Percentiles rank a stretch among this genome's conserved stretches.
These are phyloP conservation scores for Datisca glomerata DNA, from an alignment of 306 rosid genomes.

Conservation along the genomic window DNA sequence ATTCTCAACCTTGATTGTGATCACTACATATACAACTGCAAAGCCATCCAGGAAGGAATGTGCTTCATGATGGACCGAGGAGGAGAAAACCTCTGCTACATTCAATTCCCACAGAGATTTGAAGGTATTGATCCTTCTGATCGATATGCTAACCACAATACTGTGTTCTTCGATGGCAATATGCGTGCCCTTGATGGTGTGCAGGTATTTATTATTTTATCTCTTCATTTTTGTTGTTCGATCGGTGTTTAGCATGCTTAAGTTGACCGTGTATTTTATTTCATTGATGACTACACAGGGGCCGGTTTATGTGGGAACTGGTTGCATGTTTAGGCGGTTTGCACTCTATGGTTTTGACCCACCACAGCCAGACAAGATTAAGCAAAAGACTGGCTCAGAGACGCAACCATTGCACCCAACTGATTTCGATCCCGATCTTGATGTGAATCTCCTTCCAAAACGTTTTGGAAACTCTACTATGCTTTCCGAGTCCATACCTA, in stretches of 20 bases:
- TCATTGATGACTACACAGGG: conserved; percentile 25
- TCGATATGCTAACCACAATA: conserved; percentile 86
- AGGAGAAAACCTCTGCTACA: conserved; percentile 70
- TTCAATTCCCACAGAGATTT: conserved; percentile 93
- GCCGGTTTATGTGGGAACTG: conserved; percentile 84
- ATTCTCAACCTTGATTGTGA: conserved; percentile 88
- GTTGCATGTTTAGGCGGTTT: conserved; percentile 76
- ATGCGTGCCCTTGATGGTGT: conserved; percentile 44
- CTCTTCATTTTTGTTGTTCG: neutral
- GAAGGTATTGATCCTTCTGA: conserved; percentile 93
- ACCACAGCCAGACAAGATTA: conserved; percentile 23
- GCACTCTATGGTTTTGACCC: conserved; percentile 85
- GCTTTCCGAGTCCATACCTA: conserved; percentile 49
- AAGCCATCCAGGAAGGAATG: conserved; percentile 86
- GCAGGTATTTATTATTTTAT: conserved; percentile 12
- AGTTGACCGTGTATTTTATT: no score
- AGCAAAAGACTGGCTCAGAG: conserved; percentile 13
- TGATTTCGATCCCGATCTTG: conserved; percentile 66
- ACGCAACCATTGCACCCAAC: conserved; percentile 23
- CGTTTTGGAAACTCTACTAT: conserved; percentile 77
- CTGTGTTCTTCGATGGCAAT: conserved; percentile 74
- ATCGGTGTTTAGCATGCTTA: no score
- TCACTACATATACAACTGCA: conserved; percentile 79
- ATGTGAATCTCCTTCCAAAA: conserved; percentile 49
- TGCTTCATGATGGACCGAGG: conserved; percentile 89